Percentiles rank a stretch among this genome's conserved stretches.
Evolutionary conservation across 352 stramenopile species (phyloP).

Genomic region (Elongisporangium undulatum): DNA sequence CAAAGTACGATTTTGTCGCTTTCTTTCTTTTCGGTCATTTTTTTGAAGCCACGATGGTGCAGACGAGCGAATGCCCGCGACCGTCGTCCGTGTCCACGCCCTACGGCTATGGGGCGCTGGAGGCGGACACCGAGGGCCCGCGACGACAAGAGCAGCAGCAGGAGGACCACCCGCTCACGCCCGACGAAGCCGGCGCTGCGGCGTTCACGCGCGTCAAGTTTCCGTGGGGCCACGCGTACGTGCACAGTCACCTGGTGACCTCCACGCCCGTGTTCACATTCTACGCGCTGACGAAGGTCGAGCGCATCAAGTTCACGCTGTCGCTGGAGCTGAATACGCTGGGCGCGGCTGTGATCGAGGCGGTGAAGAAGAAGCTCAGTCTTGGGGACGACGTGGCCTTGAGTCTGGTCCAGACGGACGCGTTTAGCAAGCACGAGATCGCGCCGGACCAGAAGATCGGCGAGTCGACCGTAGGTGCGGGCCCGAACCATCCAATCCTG

Average conservation of each 20-base stretch:
- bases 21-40: slow-evolving; percentile 1
- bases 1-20: background rate
- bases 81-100: slow-evolving; percentile 51
- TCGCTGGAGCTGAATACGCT: slow-evolving; percentile 49
- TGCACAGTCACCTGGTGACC: slow-evolving; percentile 54
- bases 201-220: slow-evolving; percentile 68
- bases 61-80: slow-evolving; percentile 3
- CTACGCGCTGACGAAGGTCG: slow-evolving; percentile 56
- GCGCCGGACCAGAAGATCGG: slow-evolving; percentile 43
- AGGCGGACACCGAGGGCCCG: slow-evolving; percentile 13
- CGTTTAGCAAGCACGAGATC: slow-evolving; percentile 68
- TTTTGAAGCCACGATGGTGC: slow-evolving; percentile 11
- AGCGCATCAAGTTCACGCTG: slow-evolving; percentile 68
- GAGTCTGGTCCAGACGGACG: slow-evolving; percentile 71
- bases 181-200: slow-evolving; percentile 10
- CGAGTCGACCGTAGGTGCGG: slow-evolving; percentile 61
- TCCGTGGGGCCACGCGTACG: slow-evolving; percentile 68
- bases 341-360: slow-evolving; percentile 51
- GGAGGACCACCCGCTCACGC: slow-evolving; percentile 6
- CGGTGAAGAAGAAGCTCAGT: slow-evolving; percentile 44
- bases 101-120: slow-evolving; percentile 63
- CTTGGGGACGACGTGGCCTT: slow-evolving; percentile 50
- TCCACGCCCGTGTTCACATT: slow-evolving; percentile 68
- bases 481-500: slow-evolving; percentile 60
- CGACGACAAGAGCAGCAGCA: background rate